phyloP scores from a whole-genome alignment of 2,329 filamentous ascomycete species.

The Cercospora zeina region DNA sequence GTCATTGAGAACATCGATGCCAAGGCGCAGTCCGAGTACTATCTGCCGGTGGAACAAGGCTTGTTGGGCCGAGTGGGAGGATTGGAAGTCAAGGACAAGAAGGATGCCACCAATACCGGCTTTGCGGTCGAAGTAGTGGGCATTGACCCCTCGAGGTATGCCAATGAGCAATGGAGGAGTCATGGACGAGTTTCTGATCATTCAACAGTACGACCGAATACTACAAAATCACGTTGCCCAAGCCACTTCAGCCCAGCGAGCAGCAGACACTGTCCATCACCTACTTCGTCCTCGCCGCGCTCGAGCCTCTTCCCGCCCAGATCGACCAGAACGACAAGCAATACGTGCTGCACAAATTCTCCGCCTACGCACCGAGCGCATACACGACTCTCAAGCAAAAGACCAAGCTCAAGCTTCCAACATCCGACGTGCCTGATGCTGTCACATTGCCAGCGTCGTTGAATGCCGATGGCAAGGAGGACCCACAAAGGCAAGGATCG shows the following conservation, averaged over 20 bases:
- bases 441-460: conserved; percentile 58
- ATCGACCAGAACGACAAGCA: conserved; percentile 86
- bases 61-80: conserved; percentile 77
- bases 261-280: conserved; percentile 86
- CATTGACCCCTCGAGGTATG: conserved; percentile 56
- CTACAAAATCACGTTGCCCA: conserved; percentile 78
- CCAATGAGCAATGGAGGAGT: neutral
- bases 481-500: conserved; percentile 79
- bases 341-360: conserved; percentile 82
- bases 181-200: conserved; percentile 13
- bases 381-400: conserved; percentile 91
- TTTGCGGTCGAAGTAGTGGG: conserved; percentile 69
- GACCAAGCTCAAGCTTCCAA: conserved; percentile 90
- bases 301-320: conserved; percentile 74
- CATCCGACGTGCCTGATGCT: conserved; percentile 76
- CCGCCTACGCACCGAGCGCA: conserved; percentile 77
- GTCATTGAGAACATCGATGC: conserved; percentile 83
- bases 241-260: conserved; percentile 70
- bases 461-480: conserved; percentile 61
- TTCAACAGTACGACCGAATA: conserved; percentile 59
- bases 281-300: conserved; percentile 77
- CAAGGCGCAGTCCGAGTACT: conserved; percentile 84
- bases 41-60: conserved; percentile 76
- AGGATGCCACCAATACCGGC: conserved; percentile 65
- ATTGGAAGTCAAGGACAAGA: conserved; percentile 90